Base-by-base conservation (phyloP, 169 alveolate species). In the Pseudocohnilembus persalinus region DNA sequence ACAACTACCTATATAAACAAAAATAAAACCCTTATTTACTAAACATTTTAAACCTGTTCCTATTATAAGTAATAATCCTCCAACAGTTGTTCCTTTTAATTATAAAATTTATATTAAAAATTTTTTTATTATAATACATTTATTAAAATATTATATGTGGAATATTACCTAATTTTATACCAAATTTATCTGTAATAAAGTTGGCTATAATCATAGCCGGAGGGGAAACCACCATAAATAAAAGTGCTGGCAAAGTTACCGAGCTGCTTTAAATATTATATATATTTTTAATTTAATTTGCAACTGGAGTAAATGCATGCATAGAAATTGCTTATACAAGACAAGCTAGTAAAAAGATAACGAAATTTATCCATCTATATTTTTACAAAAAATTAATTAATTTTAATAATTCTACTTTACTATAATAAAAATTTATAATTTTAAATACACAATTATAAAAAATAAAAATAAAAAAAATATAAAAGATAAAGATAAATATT, bases 41-140 rank as follows among this genome's bases (percentile, higher is more conserved):
- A 77, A 77, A 24, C 65, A 77, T 77, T 68, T 77, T 26, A 77
- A 33, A 1, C 82, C 82, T 25, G 82, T 77, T 77, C 82, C 82
- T 1, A 77, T 77, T 6, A 77, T 77, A 64, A 77, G 28, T 32
- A 77, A 32, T 31, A 77, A 31, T 26, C 33, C 82, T 33, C 82
- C 82, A 33, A 77, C 28, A 0, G 82, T 77, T 31, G 63, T 77
- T 11, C 68, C 68, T 49, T 11, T 49, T 4, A 20, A 11, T 49
- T 49, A 49, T 11, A 49, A 49, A 49, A 11, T 11, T 49, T n/a
- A n/a, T n/a, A n/a, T n/a, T n/a, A n/a, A n/a, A n/a, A n/a, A n/a
- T n/a, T n/a, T n/a, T n/a, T n/a, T 49, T 49, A 49, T 49, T 4
- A 49, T 49, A 49, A 49, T 11, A 49, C 4, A 49, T 49, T 49